Evolutionary conservation across 2,329 filamentous ascomycete species (phyloP).

Genomic region (Cryphonectria radicalis): DNA sequence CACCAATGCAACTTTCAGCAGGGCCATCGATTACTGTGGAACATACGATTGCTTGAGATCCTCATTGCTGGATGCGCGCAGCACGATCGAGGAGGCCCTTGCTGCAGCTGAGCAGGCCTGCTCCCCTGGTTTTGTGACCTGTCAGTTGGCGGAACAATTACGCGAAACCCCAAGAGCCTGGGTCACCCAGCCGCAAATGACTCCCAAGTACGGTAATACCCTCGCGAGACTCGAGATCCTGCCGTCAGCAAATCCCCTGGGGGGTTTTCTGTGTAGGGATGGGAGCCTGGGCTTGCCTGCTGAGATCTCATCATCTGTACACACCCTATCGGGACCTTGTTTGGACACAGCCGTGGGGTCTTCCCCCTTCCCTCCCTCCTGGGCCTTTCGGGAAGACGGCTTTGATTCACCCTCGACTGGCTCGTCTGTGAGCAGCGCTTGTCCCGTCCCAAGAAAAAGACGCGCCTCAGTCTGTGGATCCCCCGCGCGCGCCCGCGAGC

Average conservation of each 20-base stretch:
- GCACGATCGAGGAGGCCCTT: not conserved
- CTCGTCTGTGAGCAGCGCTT: not conserved
- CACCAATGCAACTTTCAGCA: constrained; percentile 9
- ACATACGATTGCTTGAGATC: not conserved
- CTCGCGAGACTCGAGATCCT: not conserved
- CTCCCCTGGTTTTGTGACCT: not conserved
- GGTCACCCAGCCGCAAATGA: not conserved
- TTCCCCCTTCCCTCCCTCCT: not conserved
- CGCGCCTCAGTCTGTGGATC: not conserved
- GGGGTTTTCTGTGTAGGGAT: not conserved
- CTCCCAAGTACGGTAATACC: not conserved
- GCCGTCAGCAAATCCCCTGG: not conserved
- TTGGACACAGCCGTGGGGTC: not conserved
- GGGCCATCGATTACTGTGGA: not conserved
- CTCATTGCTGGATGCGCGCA: not conserved
- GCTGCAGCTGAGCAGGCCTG: not conserved
- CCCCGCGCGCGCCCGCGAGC: not conserved
- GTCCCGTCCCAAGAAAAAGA: not conserved
- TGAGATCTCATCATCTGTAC: not conserved
- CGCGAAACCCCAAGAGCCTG: not conserved
- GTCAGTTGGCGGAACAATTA: not conserved
- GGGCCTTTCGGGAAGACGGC: not conserved
- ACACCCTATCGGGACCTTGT: not conserved
- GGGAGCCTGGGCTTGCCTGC: not conserved
- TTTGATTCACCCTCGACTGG: not conserved